phyloP scores from a whole-genome alignment of 306 rosid genomes.

The Cicer yamashitae region DNA sequence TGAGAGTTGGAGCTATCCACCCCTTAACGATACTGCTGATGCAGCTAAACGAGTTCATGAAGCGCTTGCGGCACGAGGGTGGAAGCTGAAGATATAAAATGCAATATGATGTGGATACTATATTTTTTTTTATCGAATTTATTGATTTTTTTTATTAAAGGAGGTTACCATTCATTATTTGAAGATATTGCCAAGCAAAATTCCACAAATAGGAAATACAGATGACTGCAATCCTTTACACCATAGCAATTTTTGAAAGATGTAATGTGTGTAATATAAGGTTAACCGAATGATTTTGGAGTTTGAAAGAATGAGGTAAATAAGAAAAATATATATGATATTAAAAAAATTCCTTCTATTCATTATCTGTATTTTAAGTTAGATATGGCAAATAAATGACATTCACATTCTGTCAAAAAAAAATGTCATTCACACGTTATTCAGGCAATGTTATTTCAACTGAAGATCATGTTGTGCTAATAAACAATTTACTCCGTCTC shows the following conservation, averaged over 20 bases:
- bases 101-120: conserved; percentile 27
- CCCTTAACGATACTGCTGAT: conserved; percentile 82
- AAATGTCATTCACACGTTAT: not conserved
- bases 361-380: not conserved
- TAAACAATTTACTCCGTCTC: too few species aligned
- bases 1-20: conserved; percentile 98
- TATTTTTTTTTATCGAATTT: not conserved
- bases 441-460: conserved; percentile 5
- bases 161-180: conserved; percentile 33
- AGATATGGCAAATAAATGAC: not conserved
- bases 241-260: conserved; percentile 41
- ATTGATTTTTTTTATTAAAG: not conserved
- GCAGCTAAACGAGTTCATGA: conserved; percentile 79
- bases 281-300: conserved; percentile 11
- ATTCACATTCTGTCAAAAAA: not conserved
- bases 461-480: not conserved
- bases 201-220: conserved; percentile 41
- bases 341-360: not conserved
- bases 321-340: not conserved
- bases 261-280: conserved; percentile 44
- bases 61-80: conserved; percentile 83
- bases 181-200: conserved; percentile 10
- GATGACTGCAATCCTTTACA: conserved; percentile 44
- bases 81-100: conserved; percentile 77
- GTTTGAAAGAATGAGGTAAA: conserved; percentile 44